These are phyloP conservation scores for Xerocomus potaroensis DNA, from an alignment of 768 basidiomycete species.

Conservation along the genomic window DNA sequence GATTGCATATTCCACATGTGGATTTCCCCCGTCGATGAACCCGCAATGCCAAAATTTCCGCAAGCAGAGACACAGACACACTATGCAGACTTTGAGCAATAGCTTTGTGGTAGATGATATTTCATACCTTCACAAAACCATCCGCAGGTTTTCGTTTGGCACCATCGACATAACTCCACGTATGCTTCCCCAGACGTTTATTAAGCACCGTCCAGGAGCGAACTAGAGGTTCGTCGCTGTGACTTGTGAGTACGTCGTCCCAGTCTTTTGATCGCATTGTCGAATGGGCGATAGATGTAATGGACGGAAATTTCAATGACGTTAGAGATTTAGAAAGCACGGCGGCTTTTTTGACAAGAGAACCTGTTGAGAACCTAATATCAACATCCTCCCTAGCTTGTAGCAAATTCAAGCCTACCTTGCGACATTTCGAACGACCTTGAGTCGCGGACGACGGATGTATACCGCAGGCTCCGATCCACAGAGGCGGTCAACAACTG, in stretches of 20 bases:
- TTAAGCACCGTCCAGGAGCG: slow-evolving; percentile 85
- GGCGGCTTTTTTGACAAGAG: slow-evolving; percentile 77
- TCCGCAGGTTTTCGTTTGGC: slow-evolving; percentile 43
- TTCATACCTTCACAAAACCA: slow-evolving; percentile 68
- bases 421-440: slow-evolving; percentile 93
- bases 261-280: slow-evolving; percentile 86
- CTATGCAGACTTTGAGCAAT: slow-evolving; percentile 31
- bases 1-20: slow-evolving; percentile 98
- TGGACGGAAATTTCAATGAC: slow-evolving; percentile 79
- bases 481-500: slow-evolving; percentile 83
- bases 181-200: slow-evolving; percentile 77
- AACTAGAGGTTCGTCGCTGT: slow-evolving; percentile 76
- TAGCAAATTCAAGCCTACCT: slow-evolving; percentile 45
- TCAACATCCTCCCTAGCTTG: slow-evolving; percentile 1
- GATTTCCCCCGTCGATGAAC: slow-evolving; percentile 76
- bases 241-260: slow-evolving; percentile 95
- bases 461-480: slow-evolving; percentile 86
- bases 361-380: slow-evolving; percentile 48
- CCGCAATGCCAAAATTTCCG: slow-evolving; percentile 90
- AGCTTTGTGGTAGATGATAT: neutral
- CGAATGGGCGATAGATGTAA: slow-evolving; percentile 76
- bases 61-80: slow-evolving; percentile 89
- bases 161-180: slow-evolving; percentile 53
- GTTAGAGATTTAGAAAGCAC: slow-evolving; percentile 72
- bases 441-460: slow-evolving; percentile 92